These are phyloP conservation scores for Vararia minispora DNA, from an alignment of 768 basidiomycete species.

Conservation along the genomic window DNA sequence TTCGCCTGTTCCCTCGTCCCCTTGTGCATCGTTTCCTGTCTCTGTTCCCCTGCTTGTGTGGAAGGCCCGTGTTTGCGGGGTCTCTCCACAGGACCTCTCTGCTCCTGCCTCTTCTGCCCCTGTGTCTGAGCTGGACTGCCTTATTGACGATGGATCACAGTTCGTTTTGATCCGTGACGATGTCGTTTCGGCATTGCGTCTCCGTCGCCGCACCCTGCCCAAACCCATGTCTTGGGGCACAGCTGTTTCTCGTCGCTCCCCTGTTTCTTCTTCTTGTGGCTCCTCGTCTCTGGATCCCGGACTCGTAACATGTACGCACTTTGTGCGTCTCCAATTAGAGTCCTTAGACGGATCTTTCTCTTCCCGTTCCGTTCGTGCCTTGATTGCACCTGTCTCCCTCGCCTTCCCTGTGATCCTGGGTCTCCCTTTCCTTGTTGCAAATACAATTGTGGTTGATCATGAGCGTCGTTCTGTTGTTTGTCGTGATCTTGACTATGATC, in stretches of 20 bases:
- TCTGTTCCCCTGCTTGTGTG: background rate
- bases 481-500: conserved; percentile 5
- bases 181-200: background rate
- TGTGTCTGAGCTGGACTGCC: too few relatives aligned
- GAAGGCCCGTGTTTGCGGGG: background rate
- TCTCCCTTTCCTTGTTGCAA: conserved; percentile 22
- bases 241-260: background rate
- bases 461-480: background rate
- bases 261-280: too few relatives aligned
- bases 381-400: conserved; percentile 16
- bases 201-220: background rate
- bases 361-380: conserved; percentile 9
- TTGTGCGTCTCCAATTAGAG: conserved; percentile 8
- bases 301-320: background rate
- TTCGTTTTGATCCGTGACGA: background rate
- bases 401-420: conserved; percentile 23
- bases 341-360: conserved; percentile 6
- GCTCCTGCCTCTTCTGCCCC: too few relatives aligned
- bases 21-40: background rate
- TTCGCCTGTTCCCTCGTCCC: background rate
- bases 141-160: background rate
- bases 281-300: background rate
- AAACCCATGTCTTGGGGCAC: background rate
- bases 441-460: conserved; percentile 25
- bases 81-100: too few relatives aligned